A percentile compares a stretch with the other conserved stretches of the same genome.
These are phyloP conservation scores for Phalaenopsis hybrid DNA, from an alignment of 116 monocot genomes.

Conservation along the genomic window DNA sequence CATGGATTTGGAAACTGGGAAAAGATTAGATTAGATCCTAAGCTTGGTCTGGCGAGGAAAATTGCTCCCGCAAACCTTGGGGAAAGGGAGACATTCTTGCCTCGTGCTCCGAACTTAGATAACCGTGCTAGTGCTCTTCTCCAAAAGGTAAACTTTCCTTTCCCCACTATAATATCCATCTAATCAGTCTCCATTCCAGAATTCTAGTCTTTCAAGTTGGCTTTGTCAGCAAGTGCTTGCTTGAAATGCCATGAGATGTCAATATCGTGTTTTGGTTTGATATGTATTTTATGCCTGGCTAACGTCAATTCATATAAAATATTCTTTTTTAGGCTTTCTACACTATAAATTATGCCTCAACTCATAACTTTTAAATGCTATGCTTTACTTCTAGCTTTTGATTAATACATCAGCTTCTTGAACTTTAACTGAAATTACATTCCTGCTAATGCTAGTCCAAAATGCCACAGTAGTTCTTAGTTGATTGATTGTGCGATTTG, in stretches of 20 bases:
- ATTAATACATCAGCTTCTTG: no score
- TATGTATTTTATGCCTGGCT: neutral
- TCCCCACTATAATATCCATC: neutral
- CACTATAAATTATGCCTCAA: no score
- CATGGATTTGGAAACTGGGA: slow-evolving; percentile 99
- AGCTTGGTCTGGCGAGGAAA: slow-evolving; percentile 73
- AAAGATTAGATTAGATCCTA: slow-evolving; percentile 79
- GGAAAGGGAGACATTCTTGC: slow-evolving; percentile 88
- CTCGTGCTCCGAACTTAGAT: slow-evolving; percentile 96
- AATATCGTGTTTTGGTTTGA: neutral
- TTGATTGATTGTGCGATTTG: no score
- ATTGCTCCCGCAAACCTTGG: slow-evolving; percentile 85
- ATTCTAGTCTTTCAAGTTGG: neutral
- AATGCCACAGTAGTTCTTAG: no score
- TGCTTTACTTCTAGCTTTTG: no score
- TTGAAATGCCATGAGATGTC: neutral
- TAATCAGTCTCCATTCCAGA: neutral
- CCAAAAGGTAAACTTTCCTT: slow-evolving; percentile 52
- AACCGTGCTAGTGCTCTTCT: slow-evolving; percentile 86
- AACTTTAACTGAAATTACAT: no score
- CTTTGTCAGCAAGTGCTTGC: neutral
- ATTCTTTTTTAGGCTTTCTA: no score
- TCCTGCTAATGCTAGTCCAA: no score
- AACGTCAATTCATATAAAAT: neutral
- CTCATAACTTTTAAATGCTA: no score